These are phyloP conservation scores for Tricholomella constricta DNA, from an alignment of 768 basidiomycete genomes.

Conservation along the genomic window DNA sequence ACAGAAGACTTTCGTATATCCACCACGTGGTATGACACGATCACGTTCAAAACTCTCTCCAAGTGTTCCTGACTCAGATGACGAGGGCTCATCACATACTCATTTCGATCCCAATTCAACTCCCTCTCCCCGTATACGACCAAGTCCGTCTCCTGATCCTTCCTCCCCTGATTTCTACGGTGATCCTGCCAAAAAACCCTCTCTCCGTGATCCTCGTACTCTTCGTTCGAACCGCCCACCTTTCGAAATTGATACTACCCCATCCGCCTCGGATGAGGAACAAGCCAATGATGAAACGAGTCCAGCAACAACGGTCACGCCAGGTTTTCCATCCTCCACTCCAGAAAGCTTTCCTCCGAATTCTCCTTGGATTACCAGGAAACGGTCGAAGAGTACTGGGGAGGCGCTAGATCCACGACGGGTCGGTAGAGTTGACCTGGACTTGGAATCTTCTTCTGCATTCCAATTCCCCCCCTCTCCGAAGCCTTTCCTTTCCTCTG, in stretches of 20 bases:
- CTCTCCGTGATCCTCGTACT: conserved; percentile 5
- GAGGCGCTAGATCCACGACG: conserved; percentile 22
- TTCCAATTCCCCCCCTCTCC: conserved; percentile 44
- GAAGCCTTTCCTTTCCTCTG: conserved; percentile 22
- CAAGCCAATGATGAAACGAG: conserved; percentile 8
- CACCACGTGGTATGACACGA: conserved; percentile 42
- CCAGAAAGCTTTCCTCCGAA: conserved; percentile 4
- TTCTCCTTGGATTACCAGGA: conserved; percentile 29
- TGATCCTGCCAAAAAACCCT: conserved; percentile 4
- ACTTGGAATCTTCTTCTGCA: conserved; percentile 37
- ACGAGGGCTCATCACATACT: conserved; percentile 17
- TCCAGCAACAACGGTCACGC: conserved; percentile 16
- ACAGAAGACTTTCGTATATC: conserved; percentile 56
- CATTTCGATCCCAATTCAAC: conserved; percentile 4
- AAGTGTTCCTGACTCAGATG: conserved; percentile 26
- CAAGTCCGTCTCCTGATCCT: conserved; percentile 4
- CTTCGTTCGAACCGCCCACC: neutral
- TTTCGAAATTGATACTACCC: neutral
- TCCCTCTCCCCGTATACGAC: conserved; percentile 9
- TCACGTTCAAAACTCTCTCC: conserved; percentile 33
- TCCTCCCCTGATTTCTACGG: conserved; percentile 3
- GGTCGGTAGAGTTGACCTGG: conserved; percentile 21
- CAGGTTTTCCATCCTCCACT: conserved; percentile 20
- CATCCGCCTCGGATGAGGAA: conserved; percentile 6
- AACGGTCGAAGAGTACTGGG: conserved; percentile 46